These are phyloP conservation scores for Fraxinus excelsior DNA, from an alignment of 257 asterid species.

Conservation along the genomic window DNA sequence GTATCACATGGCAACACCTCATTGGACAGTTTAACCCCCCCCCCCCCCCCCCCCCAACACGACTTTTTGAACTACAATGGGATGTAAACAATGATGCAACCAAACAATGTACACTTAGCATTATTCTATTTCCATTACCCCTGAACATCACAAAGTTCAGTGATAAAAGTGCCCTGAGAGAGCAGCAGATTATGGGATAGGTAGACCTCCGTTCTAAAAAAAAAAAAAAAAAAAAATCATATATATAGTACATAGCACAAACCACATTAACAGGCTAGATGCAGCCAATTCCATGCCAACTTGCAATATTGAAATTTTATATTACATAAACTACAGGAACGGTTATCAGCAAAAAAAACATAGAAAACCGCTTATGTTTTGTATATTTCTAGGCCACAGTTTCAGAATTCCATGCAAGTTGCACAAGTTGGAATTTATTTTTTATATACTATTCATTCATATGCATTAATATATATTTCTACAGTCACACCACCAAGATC, in stretches of 20 bases:
- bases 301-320: constrained; percentile 20
- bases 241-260: constrained; percentile 20
- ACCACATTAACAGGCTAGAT: constrained; percentile 27
- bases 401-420: constrained; percentile 35
- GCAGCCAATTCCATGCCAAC: constrained; percentile 40
- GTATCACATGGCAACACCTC: too few species aligned
- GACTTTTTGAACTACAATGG: too few species aligned
- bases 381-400: constrained; percentile 28
- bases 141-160: neutral
- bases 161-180: constrained; percentile 14
- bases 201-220: neutral
- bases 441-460: constrained; percentile 4
- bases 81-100: too few species aligned
- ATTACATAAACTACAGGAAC: constrained; percentile 7
- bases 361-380: constrained; percentile 7
- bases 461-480: neutral
- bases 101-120: too few species aligned
- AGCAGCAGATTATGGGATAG: constrained; percentile 1
- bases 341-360: neutral
- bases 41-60: too few species aligned
- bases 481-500: constrained; percentile 8
- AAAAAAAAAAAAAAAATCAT: neutral
- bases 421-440: constrained; percentile 35
- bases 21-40: too few species aligned
- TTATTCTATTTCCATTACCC: too few species aligned